These are phyloP conservation scores for Globisporangium sylvaticum DNA, from an alignment of 352 stramenopile genomes.

Conservation along the genomic window DNA sequence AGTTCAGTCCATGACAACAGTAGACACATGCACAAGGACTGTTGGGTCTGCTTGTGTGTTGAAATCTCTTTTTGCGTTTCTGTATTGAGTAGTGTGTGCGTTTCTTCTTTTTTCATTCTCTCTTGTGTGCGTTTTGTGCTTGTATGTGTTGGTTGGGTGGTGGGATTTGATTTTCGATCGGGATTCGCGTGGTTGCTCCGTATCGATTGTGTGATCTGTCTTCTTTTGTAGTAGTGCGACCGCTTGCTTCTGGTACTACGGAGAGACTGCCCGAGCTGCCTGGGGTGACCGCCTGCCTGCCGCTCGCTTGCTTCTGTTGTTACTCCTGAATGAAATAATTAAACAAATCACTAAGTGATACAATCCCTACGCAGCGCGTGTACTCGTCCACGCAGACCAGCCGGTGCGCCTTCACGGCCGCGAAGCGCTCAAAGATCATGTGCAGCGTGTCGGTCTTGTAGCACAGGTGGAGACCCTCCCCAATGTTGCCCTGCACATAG, in stretches of 20 bases:
- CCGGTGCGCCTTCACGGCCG: slow-evolving; percentile 80
- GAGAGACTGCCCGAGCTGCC: neutral
- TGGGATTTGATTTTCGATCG: neutral
- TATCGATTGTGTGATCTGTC: neutral
- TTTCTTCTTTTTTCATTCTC: neutral
- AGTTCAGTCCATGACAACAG: neutral
- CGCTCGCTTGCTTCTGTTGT: neutral
- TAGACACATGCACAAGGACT: neutral
- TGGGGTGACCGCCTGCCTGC: neutral
- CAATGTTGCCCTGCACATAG: slow-evolving; percentile 57
- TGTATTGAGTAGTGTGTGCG: slow-evolving; percentile 13
- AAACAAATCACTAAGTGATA: slow-evolving; percentile 88
- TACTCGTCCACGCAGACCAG: slow-evolving; percentile 86
- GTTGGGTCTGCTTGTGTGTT: neutral
- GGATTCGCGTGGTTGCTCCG: neutral
- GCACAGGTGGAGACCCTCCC: slow-evolving; percentile 80
- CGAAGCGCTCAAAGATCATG: slow-evolving; percentile 89
- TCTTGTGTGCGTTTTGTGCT: too few species aligned
- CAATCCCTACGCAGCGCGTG: slow-evolving; percentile 73
- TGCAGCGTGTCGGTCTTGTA: slow-evolving; percentile 88
- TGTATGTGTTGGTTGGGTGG: neutral
- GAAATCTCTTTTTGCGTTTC: slow-evolving; percentile 6
- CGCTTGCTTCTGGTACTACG: neutral
- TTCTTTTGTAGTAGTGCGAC: neutral
- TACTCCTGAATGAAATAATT: slow-evolving; percentile 88